These are phyloP conservation scores for Arthrobotrys pseudoclavata DNA, from an alignment of 2,329 filamentous ascomycete genomes.

Conservation along the genomic window DNA sequence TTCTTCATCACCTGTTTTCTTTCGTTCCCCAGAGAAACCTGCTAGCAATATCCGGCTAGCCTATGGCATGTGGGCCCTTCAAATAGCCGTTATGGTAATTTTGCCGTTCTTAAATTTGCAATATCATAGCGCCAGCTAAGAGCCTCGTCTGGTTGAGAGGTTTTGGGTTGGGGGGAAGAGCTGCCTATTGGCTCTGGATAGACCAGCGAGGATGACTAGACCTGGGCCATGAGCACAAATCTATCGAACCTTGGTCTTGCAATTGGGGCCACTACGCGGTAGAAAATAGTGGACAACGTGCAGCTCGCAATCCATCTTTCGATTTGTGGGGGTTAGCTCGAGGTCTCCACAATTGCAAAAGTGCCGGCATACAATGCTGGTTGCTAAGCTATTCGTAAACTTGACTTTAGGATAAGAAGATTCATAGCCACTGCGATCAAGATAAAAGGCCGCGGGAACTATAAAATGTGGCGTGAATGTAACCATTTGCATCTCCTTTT, in stretches of 20 bases:
- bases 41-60: constrained; percentile 52
- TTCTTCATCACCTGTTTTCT: constrained; percentile 26
- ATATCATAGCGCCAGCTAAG: constrained; percentile 47
- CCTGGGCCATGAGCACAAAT: constrained; percentile 30
- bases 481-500: constrained; percentile 33
- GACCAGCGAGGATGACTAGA: constrained; percentile 25
- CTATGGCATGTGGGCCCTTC: constrained; percentile 35
- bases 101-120: constrained; percentile 54
- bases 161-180: constrained; percentile 49
- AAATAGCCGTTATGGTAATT: constrained; percentile 59
- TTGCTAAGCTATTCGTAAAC: constrained; percentile 35
- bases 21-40: constrained; percentile 37
- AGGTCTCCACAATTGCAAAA: constrained; percentile 25
- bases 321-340: constrained; percentile 49
- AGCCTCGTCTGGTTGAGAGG: constrained; percentile 36
- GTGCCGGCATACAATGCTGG: constrained; percentile 10
- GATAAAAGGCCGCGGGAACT: constrained; percentile 20
- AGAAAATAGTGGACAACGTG: constrained; percentile 43
- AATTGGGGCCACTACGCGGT: constrained; percentile 19
- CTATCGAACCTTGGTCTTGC: constrained; percentile 48
- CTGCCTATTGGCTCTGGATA: constrained; percentile 44
- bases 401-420: not conserved
- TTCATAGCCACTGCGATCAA: constrained; percentile 5
- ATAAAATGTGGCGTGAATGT: constrained; percentile 17
- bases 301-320: constrained; percentile 51